Evolutionary conservation across 805 yeast genomes (phyloP).

Genomic region (Blastobotrys peoriensis): DNA sequence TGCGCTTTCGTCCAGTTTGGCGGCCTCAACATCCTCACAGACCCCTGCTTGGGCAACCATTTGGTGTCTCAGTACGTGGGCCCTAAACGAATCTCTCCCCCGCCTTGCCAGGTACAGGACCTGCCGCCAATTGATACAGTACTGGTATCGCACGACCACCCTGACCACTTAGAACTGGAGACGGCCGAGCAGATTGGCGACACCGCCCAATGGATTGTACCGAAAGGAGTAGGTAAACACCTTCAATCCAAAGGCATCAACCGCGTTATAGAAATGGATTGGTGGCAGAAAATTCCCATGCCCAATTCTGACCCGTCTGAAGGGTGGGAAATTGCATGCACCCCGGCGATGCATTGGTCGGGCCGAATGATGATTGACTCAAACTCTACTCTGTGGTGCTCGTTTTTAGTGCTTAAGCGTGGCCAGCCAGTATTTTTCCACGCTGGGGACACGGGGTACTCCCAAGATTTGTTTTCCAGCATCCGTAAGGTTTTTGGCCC

Average conservation of each 20-base stretch:
- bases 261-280: constrained; percentile 69
- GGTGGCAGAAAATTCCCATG: constrained; percentile 77
- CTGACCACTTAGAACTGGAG: constrained; percentile 80
- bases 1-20: constrained; percentile 70
- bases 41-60: constrained; percentile 70
- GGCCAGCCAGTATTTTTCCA: constrained; percentile 74
- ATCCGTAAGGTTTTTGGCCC: constrained; percentile 58
- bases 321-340: constrained; percentile 71
- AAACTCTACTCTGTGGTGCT: constrained; percentile 82
- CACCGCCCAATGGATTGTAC: constrained; percentile 74
- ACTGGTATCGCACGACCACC: constrained; percentile 88
- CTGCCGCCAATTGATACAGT: constrained; percentile 67
- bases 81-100: constrained; percentile 75
- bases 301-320: constrained; percentile 33
- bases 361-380: constrained; percentile 79
- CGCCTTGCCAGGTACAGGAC: constrained; percentile 61
- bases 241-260: constrained; percentile 54
- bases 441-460: constrained; percentile 93
- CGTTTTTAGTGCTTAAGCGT: constrained; percentile 63
- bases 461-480: constrained; percentile 61
- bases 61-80: constrained; percentile 62
- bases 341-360: constrained; percentile 94
- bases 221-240: constrained; percentile 62
- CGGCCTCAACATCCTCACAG: constrained; percentile 72
- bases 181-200: constrained; percentile 53